phyloP scores from a whole-genome alignment of 768 basidiomycete genomes.

The Boletus pseudopeckii region DNA sequence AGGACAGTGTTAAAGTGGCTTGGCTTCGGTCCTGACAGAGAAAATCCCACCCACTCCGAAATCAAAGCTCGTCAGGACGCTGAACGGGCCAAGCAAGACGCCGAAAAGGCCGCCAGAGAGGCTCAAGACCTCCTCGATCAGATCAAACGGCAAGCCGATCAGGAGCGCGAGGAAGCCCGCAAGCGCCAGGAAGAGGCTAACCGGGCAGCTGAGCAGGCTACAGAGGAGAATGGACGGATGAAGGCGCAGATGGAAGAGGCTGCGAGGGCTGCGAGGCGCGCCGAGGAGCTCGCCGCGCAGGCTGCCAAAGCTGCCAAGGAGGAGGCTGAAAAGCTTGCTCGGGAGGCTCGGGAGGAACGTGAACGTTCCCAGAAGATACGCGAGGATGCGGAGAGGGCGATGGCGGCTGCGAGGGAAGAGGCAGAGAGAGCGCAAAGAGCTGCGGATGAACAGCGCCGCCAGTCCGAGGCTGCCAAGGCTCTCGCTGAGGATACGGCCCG shows the following conservation, averaged over 20 bases:
- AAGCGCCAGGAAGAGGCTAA: slow-evolving; percentile 12
- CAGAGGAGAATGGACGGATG: slow-evolving; percentile 8
- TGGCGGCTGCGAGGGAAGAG: slow-evolving; percentile 12
- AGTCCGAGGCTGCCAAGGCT: slow-evolving; percentile 15
- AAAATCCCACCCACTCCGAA: slow-evolving; percentile 10
- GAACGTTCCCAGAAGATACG: slow-evolving; percentile 8
- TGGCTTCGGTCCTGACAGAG: slow-evolving; percentile 1
- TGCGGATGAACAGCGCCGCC: slow-evolving; percentile 20
- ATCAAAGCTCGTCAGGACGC: slow-evolving; percentile 13
- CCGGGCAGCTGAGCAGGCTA: not conserved
- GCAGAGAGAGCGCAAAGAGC: slow-evolving; percentile 6
- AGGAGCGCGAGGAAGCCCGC: slow-evolving; percentile 8
- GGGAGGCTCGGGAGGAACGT: slow-evolving; percentile 14
- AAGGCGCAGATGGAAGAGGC: slow-evolving; percentile 13
- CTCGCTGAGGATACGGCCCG: slow-evolving; percentile 14
- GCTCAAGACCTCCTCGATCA: slow-evolving; percentile 1
- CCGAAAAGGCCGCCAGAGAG: slow-evolving; percentile 4
- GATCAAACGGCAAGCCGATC: slow-evolving; percentile 3
- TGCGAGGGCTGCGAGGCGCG: not conserved
- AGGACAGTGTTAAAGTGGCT: slow-evolving; percentile 1
- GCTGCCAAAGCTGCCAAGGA: slow-evolving; percentile 13
- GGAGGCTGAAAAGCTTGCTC: slow-evolving; percentile 13
- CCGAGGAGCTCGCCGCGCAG: slow-evolving; percentile 8
- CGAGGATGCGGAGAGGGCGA: slow-evolving; percentile 17
- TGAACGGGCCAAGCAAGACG: slow-evolving; percentile 3